phyloP scores from a whole-genome alignment of 495 filamentous ascomycete genomes.

The Podospora australis region DNA sequence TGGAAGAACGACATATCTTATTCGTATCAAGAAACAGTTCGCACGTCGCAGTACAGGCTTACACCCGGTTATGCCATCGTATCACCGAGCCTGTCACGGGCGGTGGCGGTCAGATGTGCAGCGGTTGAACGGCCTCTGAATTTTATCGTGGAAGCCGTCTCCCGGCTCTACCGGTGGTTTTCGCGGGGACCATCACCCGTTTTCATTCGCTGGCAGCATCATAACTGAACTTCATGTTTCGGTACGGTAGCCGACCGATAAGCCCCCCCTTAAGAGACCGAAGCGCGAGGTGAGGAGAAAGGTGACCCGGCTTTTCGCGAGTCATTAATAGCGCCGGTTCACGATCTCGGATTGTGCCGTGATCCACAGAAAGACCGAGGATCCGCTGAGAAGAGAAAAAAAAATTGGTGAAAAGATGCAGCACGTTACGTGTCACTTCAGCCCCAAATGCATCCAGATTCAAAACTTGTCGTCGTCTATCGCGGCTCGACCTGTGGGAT shows the following conservation, averaged over 20 bases:
- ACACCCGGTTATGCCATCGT: not conserved
- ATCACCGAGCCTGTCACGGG: not conserved
- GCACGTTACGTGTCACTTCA: too few species aligned
- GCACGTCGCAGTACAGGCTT: not conserved
- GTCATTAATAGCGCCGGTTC: slow-evolving; percentile 11
- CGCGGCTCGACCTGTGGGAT: too few species aligned
- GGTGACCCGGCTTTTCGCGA: slow-evolving; percentile 3
- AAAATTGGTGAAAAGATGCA: not conserved
- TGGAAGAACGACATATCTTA: not conserved
- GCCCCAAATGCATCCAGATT: too few species aligned
- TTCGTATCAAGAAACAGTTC: too few species aligned
- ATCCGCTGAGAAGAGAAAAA: slow-evolving; percentile 1
- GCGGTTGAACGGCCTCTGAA: too few species aligned
- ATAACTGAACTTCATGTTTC: slow-evolving; percentile 9
- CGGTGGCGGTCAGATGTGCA: not conserved
- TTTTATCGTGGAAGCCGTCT: not conserved
- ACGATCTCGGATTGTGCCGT: slow-evolving; percentile 9
- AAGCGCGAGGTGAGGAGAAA: slow-evolving; percentile 8
- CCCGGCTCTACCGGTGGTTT: not conserved
- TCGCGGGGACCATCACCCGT: too few species aligned
- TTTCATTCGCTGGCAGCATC: too few species aligned
- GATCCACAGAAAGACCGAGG: slow-evolving; percentile 20
- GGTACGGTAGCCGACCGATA: not conserved
- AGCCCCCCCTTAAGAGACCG: slow-evolving; percentile 1
- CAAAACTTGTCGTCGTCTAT: too few species aligned